Evolutionary conservation across 139 green algal species (phyloP).

Genomic region (Picochlorum sp.): DNA sequence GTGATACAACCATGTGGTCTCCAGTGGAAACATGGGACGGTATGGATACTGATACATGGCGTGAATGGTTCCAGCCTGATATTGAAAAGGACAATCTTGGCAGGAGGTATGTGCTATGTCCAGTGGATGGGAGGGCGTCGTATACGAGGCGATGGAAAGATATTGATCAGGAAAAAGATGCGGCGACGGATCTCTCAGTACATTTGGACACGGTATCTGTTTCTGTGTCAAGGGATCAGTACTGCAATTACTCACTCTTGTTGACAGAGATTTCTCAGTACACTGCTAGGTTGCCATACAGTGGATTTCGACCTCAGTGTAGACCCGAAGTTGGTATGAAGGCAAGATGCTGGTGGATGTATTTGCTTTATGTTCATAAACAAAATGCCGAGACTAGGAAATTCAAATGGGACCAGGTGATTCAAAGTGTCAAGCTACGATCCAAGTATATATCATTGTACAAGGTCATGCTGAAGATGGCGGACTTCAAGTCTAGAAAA

Average conservation of each 20-base stretch:
- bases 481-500: background rate
- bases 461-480: conserved; percentile 26
- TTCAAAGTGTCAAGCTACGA: conserved; percentile 33
- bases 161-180: conserved; percentile 27
- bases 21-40: conserved; percentile 37
- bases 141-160: conserved; percentile 46
- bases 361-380: conserved; percentile 48
- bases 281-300: conserved; percentile 39
- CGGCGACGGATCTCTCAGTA: conserved; percentile 29
- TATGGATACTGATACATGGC: conserved; percentile 52
- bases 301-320: conserved; percentile 41
- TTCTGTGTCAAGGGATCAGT: conserved; percentile 44
- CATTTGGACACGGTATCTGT: conserved; percentile 41
- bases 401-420: conserved; percentile 39
- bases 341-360: conserved; percentile 70
- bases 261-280: conserved; percentile 57
- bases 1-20: conserved; percentile 36
- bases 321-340: conserved; percentile 25
- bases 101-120: conserved; percentile 51
- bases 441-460: conserved; percentile 65
- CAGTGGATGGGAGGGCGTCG: conserved; percentile 47
- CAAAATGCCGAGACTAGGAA: conserved; percentile 17
- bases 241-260: conserved; percentile 58
- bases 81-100: conserved; percentile 15
- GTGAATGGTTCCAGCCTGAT: conserved; percentile 57